Evolutionary conservation across 225 moss, liverwort and hornwort species (phyloP).

Genomic region (Rhytidiadelphus loreus): DNA sequence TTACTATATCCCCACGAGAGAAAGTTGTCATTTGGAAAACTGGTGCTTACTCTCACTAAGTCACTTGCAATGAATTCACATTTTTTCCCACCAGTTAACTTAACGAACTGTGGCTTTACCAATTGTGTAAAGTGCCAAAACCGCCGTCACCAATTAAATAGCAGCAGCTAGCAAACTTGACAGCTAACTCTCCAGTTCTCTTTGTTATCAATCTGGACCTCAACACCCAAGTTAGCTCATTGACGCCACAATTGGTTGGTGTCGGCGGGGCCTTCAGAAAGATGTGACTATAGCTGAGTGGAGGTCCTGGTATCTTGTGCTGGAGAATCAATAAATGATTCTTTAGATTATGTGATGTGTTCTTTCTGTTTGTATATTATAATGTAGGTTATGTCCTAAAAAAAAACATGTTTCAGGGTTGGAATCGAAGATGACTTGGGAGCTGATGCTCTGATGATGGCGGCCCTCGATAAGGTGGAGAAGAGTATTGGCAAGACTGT

Average conservation of each 20-base stretch:
- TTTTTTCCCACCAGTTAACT: background rate
- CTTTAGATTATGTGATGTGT: background rate
- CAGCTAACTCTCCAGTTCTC: background rate
- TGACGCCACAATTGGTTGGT: background rate
- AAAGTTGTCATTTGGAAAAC: background rate
- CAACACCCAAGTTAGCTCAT: background rate
- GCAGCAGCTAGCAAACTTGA: background rate
- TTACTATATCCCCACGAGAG: no score
- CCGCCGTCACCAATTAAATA: background rate
- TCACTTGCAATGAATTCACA: background rate
- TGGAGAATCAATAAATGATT: background rate
- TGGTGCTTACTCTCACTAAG: background rate
- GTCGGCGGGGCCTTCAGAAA: background rate
- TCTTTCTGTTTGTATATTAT: background rate
- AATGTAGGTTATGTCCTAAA: background rate
- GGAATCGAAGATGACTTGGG: slow-evolving; percentile 82
- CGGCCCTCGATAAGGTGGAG: slow-evolving; percentile 88
- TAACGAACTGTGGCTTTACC: background rate
- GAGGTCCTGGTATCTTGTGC: background rate
- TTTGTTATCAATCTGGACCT: background rate
- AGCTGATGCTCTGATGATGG: slow-evolving; percentile 59
- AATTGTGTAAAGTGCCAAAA: background rate
- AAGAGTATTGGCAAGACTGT: slow-evolving; percentile 72
- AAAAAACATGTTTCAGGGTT: slow-evolving; percentile 8
- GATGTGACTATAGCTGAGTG: background rate